Percentiles rank a stretch among this genome's conserved stretches.
phyloP scores from a whole-genome alignment of 2,329 filamentous ascomycete genomes.

The Bipolaris cookei region DNA sequence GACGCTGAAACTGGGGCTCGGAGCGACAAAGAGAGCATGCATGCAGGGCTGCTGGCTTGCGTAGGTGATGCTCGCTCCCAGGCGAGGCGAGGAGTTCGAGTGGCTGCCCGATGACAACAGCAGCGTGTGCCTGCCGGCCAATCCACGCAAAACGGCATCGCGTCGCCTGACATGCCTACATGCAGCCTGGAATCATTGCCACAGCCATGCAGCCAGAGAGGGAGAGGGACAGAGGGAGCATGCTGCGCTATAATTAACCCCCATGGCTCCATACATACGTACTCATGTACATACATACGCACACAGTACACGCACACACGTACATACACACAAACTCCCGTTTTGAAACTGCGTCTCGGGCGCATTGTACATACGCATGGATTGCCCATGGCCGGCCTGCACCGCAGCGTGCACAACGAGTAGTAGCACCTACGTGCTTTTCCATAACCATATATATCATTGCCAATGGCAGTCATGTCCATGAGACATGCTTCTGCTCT shows the following conservation, averaged over 20 bases:
- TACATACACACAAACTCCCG: background rate
- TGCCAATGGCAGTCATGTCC: background rate
- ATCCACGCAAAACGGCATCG: slow-evolving; percentile 29
- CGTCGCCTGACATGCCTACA: slow-evolving; percentile 30
- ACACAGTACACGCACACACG: too few relatives aligned
- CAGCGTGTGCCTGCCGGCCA: slow-evolving; percentile 35
- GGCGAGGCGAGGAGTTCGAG: slow-evolving; percentile 7
- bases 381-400: background rate
- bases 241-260: too few relatives aligned
- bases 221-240: background rate
- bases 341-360: background rate
- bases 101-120: slow-evolving; percentile 25
- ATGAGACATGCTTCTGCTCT: background rate
- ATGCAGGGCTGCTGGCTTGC: slow-evolving; percentile 35
- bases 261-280: too few relatives aligned
- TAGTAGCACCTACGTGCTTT: background rate
- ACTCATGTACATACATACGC: too few relatives aligned
- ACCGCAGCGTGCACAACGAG: background rate
- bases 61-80: slow-evolving; percentile 34
- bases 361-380: background rate
- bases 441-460: background rate
- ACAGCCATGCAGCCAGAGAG: background rate
- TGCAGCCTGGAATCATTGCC: background rate
- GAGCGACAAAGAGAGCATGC: slow-evolving; percentile 35
- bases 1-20: slow-evolving; percentile 27